These are phyloP conservation scores for Rosa persica DNA, from an alignment of 306 rosid species.

Conservation along the genomic window DNA sequence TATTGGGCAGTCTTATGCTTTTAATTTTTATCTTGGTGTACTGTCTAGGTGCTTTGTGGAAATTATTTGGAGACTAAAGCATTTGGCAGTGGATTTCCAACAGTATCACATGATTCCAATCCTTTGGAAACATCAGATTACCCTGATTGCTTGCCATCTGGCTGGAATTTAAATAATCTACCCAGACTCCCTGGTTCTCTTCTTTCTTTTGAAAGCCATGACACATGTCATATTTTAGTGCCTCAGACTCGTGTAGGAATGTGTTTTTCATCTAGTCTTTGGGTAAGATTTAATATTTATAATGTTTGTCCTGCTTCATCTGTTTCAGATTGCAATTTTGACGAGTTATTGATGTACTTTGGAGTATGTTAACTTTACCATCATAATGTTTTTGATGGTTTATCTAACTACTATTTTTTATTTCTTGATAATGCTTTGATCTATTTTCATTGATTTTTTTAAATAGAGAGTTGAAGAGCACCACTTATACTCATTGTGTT, in stretches of 20 bases:
- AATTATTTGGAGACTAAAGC: slow-evolving; percentile 38
- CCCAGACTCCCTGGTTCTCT: slow-evolving; percentile 60
- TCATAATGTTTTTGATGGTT: slow-evolving; percentile 1
- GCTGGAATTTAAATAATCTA: slow-evolving; percentile 82
- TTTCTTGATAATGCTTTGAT: neutral
- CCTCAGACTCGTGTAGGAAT: slow-evolving; percentile 69
- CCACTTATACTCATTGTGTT: slow-evolving; percentile 61
- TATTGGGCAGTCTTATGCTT: slow-evolving; percentile 21
- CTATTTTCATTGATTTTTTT: neutral
- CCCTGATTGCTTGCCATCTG: slow-evolving; percentile 53
- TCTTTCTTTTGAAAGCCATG: slow-evolving; percentile 71
- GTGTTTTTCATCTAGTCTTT: slow-evolving; percentile 72
- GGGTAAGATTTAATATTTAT: slow-evolving; percentile 54
- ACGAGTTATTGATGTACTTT: neutral
- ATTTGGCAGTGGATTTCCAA: slow-evolving; percentile 71
- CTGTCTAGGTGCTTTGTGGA: slow-evolving; percentile 59
- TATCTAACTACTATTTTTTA: neutral
- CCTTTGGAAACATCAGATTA: slow-evolving; percentile 21
- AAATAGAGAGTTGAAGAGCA: slow-evolving; percentile 83
- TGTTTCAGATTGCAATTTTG: neutral
- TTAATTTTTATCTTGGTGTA: slow-evolving; percentile 28
- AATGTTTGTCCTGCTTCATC: slow-evolving; percentile 1
- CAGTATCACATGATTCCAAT: slow-evolving; percentile 36
- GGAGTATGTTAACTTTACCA: neutral
- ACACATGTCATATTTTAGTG: slow-evolving; percentile 35